phyloP scores from a whole-genome alignment of 441 rosid genomes.

The Melastoma candidum region DNA sequence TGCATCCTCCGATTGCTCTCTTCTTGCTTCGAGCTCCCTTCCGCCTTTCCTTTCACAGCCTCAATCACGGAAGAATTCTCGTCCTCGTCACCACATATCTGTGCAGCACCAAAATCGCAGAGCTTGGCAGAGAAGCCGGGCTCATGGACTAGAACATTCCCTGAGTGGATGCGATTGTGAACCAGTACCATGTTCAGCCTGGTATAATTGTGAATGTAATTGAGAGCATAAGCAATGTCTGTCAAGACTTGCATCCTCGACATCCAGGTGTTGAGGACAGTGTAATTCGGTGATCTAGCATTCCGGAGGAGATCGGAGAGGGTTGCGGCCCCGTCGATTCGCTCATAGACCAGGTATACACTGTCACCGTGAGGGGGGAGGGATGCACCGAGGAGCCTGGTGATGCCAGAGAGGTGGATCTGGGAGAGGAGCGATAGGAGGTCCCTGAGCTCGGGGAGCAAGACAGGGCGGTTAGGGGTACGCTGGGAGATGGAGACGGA shows the following conservation, averaged over 20 bases:
- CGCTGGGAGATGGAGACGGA: conserved; percentile 64
- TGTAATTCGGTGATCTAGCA: conserved; percentile 47
- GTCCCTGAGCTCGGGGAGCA: conserved; percentile 27
- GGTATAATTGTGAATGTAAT: conserved; percentile 71
- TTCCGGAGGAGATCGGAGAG: conserved; percentile 58
- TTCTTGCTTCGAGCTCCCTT: conserved; percentile 23
- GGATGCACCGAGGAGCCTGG: conserved; percentile 62
- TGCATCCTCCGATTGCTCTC: conserved; percentile 23
- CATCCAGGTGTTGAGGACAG: conserved; percentile 57
- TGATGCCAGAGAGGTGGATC: conserved; percentile 58
- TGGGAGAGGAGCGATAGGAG: conserved; percentile 51
- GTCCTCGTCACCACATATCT: conserved; percentile 57
- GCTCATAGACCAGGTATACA: conserved; percentile 62
- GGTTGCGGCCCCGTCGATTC: conserved; percentile 39
- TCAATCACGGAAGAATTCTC: conserved; percentile 11
- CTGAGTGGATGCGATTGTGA: conserved; percentile 64
- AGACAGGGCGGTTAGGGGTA: conserved; percentile 48
- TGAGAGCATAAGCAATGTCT: conserved; percentile 72
- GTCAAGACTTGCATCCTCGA: conserved; percentile 73
- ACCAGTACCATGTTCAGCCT: conserved; percentile 50
- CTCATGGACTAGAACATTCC: conserved; percentile 55
- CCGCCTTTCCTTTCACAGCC: conserved; percentile 17
- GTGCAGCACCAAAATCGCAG: conserved; percentile 74
- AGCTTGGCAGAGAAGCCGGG: conserved; percentile 53
- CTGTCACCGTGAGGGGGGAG: conserved; percentile 38